Percentiles rank a stretch among this genome's conserved stretches.
Evolutionary conservation across 2,329 filamentous ascomycete genomes (phyloP).

Genomic region (Trichoderma simmonsii): DNA sequence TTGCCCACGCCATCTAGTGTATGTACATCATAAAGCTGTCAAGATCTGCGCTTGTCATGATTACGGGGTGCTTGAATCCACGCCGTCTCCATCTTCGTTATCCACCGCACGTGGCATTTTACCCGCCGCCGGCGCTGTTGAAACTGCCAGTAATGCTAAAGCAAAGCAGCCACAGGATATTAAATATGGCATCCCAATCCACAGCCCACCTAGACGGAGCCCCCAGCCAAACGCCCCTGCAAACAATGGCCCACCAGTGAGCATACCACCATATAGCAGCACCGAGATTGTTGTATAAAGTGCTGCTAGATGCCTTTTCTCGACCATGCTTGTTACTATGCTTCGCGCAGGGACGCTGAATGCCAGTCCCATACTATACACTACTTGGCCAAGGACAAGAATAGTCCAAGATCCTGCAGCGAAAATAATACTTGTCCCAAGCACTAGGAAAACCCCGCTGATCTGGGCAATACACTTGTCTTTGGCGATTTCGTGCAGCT

Average conservation of each 20-base stretch:
- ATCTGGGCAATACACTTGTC: neutral
- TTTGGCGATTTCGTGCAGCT: neutral
- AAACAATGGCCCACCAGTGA: neutral
- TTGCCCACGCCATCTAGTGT: no score
- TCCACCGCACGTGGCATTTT: neutral
- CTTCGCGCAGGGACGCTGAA: neutral
- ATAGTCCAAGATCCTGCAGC: neutral
- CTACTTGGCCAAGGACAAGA: neutral
- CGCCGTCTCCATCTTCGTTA: neutral
- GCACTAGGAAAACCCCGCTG: neutral
- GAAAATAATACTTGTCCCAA: neutral
- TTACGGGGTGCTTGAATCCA: neutral
- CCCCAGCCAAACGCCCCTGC: neutral
- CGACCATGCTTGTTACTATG: neutral
- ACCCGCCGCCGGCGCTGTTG: neutral
- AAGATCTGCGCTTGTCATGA: neutral
- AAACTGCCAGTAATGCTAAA: neutral
- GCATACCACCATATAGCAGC: neutral
- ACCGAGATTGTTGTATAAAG: neutral
- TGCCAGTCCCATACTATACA: neutral
- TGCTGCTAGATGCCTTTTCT: neutral
- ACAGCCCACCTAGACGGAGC: neutral
- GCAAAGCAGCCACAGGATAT: neutral
- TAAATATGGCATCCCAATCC: neutral
- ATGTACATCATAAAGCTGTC: neutral